These are phyloP conservation scores for Salicornia ramosissima DNA, from an alignment of 148 eudicot species.

Conservation along the genomic window DNA sequence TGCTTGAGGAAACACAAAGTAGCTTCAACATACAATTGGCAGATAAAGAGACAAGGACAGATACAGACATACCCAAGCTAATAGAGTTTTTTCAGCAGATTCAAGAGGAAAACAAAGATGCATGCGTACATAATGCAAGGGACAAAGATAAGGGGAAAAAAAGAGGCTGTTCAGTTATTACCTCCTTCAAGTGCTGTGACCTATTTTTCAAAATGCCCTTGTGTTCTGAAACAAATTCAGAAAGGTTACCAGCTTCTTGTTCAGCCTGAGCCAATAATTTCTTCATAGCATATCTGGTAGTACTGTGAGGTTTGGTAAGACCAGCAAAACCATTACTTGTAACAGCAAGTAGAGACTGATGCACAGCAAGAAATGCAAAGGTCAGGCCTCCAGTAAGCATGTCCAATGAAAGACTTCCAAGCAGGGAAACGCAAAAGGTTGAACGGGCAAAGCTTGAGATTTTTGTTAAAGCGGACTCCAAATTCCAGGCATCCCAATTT, in stretches of 20 bases:
- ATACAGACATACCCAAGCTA: not conserved
- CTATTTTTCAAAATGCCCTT: conserved; percentile 48
- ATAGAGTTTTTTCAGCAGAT: not conserved
- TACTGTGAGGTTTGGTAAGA: conserved; percentile 75
- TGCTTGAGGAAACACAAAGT: too few species aligned
- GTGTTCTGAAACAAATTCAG: conserved; percentile 48
- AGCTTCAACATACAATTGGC: too few species aligned
- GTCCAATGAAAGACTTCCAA: conserved; percentile 72
- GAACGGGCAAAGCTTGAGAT: conserved; percentile 39
- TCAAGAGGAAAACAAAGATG: not conserved
- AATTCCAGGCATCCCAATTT: conserved; percentile 57
- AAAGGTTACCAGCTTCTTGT: conserved; percentile 39
- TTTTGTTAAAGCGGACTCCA: conserved; percentile 52
- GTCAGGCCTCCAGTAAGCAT: conserved; percentile 87
- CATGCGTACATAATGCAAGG: not conserved
- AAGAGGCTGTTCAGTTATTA: too few species aligned
- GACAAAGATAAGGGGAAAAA: not conserved
- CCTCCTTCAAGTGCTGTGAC: conserved; percentile 70
- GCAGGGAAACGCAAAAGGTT: conserved; percentile 64
- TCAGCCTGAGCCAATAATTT: conserved; percentile 71
- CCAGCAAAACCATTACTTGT: conserved; percentile 63
- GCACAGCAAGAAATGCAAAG: conserved; percentile 67
- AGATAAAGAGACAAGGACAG: too few species aligned
- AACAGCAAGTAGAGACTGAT: conserved; percentile 57
- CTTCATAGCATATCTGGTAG: conserved; percentile 72